Evolutionary conservation across 1,139 yeast genomes (phyloP).

Genomic region (Sugiyamaella xylanicola): DNA sequence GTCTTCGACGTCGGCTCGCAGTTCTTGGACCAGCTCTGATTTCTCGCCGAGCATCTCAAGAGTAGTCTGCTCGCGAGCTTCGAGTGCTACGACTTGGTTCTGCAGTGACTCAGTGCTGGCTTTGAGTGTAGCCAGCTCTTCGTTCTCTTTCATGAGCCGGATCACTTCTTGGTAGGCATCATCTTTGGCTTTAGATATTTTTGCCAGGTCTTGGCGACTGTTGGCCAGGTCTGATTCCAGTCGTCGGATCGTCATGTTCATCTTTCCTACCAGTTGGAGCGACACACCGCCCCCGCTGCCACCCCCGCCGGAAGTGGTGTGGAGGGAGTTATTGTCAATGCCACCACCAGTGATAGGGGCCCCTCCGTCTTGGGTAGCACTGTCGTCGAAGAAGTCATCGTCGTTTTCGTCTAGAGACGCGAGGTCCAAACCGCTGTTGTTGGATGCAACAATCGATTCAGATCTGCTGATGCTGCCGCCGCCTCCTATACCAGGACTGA

Average conservation of each 20-base stretch:
- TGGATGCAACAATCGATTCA: slow-evolving; percentile 7
- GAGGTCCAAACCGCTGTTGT: slow-evolving; percentile 4
- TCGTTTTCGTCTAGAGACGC: slow-evolving; percentile 21
- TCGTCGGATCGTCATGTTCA: slow-evolving; percentile 74
- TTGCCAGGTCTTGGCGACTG: slow-evolving; percentile 62
- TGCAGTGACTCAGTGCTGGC: slow-evolving; percentile 46
- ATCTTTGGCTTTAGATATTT: slow-evolving; percentile 60
- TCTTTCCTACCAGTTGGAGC: slow-evolving; percentile 68
- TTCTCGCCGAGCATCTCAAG: slow-evolving; percentile 84
- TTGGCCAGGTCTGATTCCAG: slow-evolving; percentile 76
- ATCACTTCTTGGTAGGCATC: slow-evolving; percentile 68
- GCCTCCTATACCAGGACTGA: slow-evolving; percentile 5
- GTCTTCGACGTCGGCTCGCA: slow-evolving; percentile 85
- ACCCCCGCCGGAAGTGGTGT: slow-evolving; percentile 30
- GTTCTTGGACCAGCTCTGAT: slow-evolving; percentile 80
- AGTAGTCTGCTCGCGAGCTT: slow-evolving; percentile 51
- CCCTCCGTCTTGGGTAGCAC: slow-evolving; percentile 27
- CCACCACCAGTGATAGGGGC: slow-evolving; percentile 25
- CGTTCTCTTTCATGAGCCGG: slow-evolving; percentile 57
- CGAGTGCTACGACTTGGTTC: slow-evolving; percentile 43
- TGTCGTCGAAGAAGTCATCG: slow-evolving; percentile 29
- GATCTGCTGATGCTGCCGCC: slow-evolving; percentile 5
- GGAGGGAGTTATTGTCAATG: slow-evolving; percentile 32
- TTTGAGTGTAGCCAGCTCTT: slow-evolving; percentile 47
- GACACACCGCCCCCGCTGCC: slow-evolving; percentile 38